These are phyloP conservation scores for Phylloporus sp. DNA, from an alignment of 768 basidiomycete species.

Conservation along the genomic window DNA sequence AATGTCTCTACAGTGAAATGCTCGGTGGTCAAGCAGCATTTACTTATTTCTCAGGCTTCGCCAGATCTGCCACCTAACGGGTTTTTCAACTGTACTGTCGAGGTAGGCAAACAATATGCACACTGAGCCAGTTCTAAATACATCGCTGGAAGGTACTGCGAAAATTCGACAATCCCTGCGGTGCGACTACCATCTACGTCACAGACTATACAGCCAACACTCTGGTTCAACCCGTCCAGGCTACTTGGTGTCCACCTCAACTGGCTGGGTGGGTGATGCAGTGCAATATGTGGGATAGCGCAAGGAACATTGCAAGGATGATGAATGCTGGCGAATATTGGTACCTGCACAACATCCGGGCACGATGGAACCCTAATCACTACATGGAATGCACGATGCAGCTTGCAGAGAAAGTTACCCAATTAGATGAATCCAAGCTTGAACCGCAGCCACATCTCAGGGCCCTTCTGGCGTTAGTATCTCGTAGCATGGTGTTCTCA, in stretches of 20 bases:
- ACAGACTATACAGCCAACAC: constrained; percentile 61
- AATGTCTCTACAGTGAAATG: constrained; percentile 15
- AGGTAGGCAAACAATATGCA: constrained; percentile 37
- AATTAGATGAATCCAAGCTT: constrained; percentile 40
- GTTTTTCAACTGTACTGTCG: constrained; percentile 62
- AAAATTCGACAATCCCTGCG: constrained; percentile 36
- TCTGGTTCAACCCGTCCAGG: constrained; percentile 30
- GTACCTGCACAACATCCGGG: constrained; percentile 49
- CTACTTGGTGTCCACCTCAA: constrained; percentile 45
- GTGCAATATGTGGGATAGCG: constrained; percentile 58
- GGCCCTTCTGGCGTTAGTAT: constrained; percentile 50
- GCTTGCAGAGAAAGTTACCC: constrained; percentile 39
- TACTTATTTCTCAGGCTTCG: constrained; percentile 47
- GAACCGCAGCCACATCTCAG: constrained; percentile 37
- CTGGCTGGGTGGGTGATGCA: constrained; percentile 46
- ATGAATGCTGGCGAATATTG: constrained; percentile 53
- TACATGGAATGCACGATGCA: constrained; percentile 53
- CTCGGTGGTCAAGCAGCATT: constrained; percentile 35
- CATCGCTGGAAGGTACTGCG: constrained; percentile 43
- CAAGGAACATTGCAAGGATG: constrained; percentile 36
- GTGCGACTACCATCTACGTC: constrained; percentile 49
- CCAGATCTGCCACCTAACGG: constrained; percentile 43
- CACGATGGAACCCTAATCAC: constrained; percentile 36
- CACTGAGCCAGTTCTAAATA: not conserved
- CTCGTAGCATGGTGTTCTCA: not conserved